Evolutionary conservation across 2,329 filamentous ascomycete species (phyloP).

Genomic region (Paecilomyces fulvus): DNA sequence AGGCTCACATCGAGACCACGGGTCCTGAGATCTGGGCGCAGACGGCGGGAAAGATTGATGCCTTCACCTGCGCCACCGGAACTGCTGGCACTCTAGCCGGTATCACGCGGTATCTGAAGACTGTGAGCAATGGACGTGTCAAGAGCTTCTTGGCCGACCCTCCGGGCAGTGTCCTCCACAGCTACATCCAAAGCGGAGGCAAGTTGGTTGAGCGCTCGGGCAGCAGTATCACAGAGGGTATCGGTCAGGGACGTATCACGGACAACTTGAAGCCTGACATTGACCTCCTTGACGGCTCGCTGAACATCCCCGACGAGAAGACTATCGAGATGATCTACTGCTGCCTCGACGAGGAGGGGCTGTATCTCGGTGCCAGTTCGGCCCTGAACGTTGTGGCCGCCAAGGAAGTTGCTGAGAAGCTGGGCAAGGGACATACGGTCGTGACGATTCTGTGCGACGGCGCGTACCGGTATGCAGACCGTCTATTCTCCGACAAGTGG

Average conservation of each 20-base stretch:
- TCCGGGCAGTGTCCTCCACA: conserved; percentile 85
- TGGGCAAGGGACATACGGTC: conserved; percentile 81
- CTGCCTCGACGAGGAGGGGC: conserved; percentile 87
- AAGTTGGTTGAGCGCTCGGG: conserved; percentile 73
- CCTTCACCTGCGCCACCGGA: conserved; percentile 91
- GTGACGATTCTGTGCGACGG: conserved; percentile 93
- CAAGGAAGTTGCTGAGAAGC: conserved; percentile 82
- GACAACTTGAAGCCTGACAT: conserved; percentile 86
- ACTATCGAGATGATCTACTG: conserved; percentile 97
- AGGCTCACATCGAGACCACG: conserved; percentile 92
- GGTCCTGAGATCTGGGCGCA: conserved; percentile 97
- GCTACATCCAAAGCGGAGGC: conserved; percentile 79
- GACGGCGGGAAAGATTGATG: conserved; percentile 76
- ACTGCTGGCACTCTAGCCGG: conserved; percentile 89
- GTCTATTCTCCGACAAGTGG: conserved; percentile 89
- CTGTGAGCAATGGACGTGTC: conserved; percentile 65
- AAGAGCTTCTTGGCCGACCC: conserved; percentile 89
- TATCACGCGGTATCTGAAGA: conserved; percentile 80
- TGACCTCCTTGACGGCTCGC: conserved; percentile 70
- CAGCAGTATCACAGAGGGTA: conserved; percentile 92
- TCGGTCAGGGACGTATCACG: conserved; percentile 93
- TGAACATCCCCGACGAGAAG: conserved; percentile 84
- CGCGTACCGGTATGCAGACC: conserved; percentile 93
- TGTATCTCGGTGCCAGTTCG: conserved; percentile 91
- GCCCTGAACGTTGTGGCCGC: conserved; percentile 92